phyloP scores from a whole-genome alignment of 176 grass and related monocot species.

The Thalia dealbata region DNA sequence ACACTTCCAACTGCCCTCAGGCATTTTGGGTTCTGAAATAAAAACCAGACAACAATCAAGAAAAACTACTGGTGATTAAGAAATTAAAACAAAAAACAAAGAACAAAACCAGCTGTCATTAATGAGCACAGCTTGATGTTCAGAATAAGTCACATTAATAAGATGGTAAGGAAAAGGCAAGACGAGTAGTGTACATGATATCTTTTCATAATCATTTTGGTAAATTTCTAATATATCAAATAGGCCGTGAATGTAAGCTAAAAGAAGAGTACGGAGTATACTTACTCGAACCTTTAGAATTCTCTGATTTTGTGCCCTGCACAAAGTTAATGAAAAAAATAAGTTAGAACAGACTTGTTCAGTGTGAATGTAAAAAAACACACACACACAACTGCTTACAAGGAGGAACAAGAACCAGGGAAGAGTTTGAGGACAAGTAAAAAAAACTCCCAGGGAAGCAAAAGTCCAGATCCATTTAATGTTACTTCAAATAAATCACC shows the following conservation, averaged over 20 bases:
- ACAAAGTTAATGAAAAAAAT: conserved; percentile 20
- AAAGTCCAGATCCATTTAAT: too few species aligned
- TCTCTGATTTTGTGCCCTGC: conserved; percentile 55
- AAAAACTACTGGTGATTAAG: neutral
- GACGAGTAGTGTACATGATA: neutral
- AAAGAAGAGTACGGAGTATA: neutral
- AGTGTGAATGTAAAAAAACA: too few species aligned
- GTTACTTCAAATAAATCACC: too few species aligned
- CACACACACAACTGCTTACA: neutral
- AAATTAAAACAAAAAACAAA: conserved; percentile 1
- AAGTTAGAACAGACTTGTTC: neutral
- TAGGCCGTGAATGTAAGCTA: neutral
- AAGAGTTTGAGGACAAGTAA: neutral
- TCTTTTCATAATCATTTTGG: neutral
- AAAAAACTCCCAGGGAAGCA: neutral
- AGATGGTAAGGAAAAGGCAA: neutral
- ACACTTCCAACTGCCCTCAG: conserved; percentile 88
- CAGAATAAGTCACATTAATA: too few species aligned
- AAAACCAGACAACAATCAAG: conserved; percentile 10
- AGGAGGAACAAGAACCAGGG: neutral
- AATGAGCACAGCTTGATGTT: neutral
- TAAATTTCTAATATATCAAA: neutral
- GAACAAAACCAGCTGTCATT: neutral
- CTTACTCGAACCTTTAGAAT: conserved; percentile 67
- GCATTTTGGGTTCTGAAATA: conserved; percentile 61